These are phyloP conservation scores for Bifiguratus adelaidae DNA, from an alignment of 192 early-diverging fungal genomes.

Conservation along the genomic window DNA sequence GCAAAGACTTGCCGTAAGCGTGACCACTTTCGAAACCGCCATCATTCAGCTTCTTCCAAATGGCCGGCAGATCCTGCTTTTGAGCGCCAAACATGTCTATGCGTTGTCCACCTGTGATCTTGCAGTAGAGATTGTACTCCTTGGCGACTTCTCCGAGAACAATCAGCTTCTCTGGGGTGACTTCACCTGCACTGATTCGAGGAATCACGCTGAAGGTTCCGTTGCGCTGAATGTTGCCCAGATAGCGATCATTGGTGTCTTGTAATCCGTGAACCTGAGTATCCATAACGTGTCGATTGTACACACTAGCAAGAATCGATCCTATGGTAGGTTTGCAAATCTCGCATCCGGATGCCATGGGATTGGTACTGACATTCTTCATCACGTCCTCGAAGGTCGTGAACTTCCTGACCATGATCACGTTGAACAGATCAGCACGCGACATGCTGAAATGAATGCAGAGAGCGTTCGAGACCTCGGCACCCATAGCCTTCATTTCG, in stretches of 20 bases:
- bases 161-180: slow-evolving; percentile 55
- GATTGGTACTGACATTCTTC: slow-evolving; percentile 22
- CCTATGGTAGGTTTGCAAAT: slow-evolving; percentile 53
- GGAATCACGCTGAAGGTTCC: slow-evolving; percentile 57
- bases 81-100: slow-evolving; percentile 62
- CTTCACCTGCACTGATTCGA: slow-evolving; percentile 51
- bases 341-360: slow-evolving; percentile 34
- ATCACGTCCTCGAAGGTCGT: slow-evolving; percentile 42
- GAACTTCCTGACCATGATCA: slow-evolving; percentile 42
- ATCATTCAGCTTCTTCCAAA: slow-evolving; percentile 51
- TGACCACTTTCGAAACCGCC: slow-evolving; percentile 60
- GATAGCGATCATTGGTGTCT: slow-evolving; percentile 59
- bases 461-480: slow-evolving; percentile 35
- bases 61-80: slow-evolving; percentile 50
- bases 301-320: slow-evolving; percentile 52
- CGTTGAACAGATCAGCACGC: slow-evolving; percentile 48
- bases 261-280: slow-evolving; percentile 29
- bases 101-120: slow-evolving; percentile 61
- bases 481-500: slow-evolving; percentile 46
- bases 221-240: slow-evolving; percentile 61
- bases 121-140: slow-evolving; percentile 49
- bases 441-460: slow-evolving; percentile 52
- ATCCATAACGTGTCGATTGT: slow-evolving; percentile 54
- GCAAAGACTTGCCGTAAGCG: slow-evolving; percentile 57
- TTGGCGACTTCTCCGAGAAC: slow-evolving; percentile 49